Evolutionary conservation across 768 basidiomycete genomes (phyloP), one percentile per base, ranked within the genome.

Genomic region (Suillus clintonianus): DNA sequence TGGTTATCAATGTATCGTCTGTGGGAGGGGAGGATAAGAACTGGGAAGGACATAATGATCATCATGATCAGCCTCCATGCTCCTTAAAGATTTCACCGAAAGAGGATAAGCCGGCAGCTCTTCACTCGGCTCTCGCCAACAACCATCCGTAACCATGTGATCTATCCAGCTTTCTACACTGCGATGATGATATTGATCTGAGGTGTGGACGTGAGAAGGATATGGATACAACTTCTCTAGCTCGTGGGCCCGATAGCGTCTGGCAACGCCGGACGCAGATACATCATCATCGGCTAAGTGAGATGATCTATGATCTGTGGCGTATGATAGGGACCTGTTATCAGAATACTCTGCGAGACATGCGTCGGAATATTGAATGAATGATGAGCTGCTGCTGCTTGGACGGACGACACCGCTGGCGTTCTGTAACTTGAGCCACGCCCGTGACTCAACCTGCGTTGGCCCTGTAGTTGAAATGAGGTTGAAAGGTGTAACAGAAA

Each of bases 51-150:
- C 24, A 19, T 56, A 15, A 24, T 13, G 30, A 53, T n/a, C 19
- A 58, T 34, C 51, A 37, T 19, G 59, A 24, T 60, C 32, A 19
- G 3, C 36, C 17, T 34, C 24, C 22, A 4, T 34, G 3, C 24
- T 22, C 30, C 13, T 10, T 13, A 24, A 30, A 8, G 24, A 59
- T n/a, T 41, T 19, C 8, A 9, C 36, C 24, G 60, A 61, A 39
- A 15, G 36, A 55, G 55, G 60, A 55, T 61, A 61, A 58, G 60
- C 51, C 13, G 55, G 60, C 22, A 59, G 19, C 24, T 59, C 48
- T 39, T 59, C 60, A 57, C 55, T 61, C 14, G 55, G 32, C n/a
- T n/a, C 30, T 39, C 13, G 22, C 13, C 17, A 27, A 27, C 0
- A 13, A n/a, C 11, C n/a, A 19, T 59, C 36, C 56, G 32, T 57